phyloP scores from a whole-genome alignment of 305 asterid genomes.

The Fraxinus paxiana region DNA sequence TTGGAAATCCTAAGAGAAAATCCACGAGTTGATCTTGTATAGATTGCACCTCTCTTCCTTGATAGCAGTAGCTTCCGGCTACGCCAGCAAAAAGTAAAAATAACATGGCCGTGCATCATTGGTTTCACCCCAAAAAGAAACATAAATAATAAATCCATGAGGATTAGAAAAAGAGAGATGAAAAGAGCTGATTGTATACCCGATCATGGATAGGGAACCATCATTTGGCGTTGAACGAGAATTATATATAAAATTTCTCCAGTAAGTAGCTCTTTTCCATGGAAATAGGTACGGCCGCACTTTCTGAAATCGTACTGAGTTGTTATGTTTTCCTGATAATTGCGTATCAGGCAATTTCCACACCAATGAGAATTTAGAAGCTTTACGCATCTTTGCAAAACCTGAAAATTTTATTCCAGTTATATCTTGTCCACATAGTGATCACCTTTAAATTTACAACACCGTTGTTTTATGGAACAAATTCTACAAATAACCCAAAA shows the following conservation, averaged over 20 bases:
- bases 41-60: conserved; percentile 75
- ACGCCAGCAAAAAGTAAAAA: conserved; percentile 24
- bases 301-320: conserved; percentile 41
- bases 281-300: conserved; percentile 55
- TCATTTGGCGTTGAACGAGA: conserved; percentile 38
- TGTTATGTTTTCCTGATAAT: conserved; percentile 47
- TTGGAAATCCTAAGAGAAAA: conserved; percentile 78
- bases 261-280: conserved; percentile 61
- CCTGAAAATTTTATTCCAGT: conserved; percentile 31
- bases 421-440: background rate
- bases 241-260: conserved; percentile 48
- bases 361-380: conserved; percentile 55
- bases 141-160: conserved; percentile 14
- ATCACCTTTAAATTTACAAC: conserved; percentile 5
- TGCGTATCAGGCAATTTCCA: conserved; percentile 62
- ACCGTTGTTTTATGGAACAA: background rate
- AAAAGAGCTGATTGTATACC: conserved; percentile 42
- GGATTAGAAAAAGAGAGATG: conserved; percentile 12
- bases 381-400: conserved; percentile 36
- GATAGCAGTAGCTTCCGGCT: conserved; percentile 68
- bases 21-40: conserved; percentile 76
- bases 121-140: conserved; percentile 11
- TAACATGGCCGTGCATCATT: conserved; percentile 21
- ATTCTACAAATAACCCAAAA: background rate
- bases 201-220: conserved; percentile 34